Evolutionary conservation across 1,284 basidiomycete species (phyloP).

Genomic region (Neolentinus lepideus): DNA sequence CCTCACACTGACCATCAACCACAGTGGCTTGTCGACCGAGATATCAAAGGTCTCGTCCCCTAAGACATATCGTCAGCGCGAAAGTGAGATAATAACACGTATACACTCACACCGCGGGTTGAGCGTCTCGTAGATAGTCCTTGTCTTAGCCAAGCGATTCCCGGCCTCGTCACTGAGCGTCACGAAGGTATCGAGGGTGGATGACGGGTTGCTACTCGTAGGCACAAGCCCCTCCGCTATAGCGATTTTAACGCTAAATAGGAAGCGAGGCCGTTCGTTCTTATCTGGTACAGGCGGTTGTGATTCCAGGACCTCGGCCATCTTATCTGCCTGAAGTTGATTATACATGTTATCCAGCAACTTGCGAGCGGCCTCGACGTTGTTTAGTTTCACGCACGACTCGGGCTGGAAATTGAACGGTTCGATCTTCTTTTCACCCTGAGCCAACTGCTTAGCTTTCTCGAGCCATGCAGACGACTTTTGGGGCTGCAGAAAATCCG

Average conservation of each 20-base stretch:
- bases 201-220: conserved; percentile 62
- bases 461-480: conserved; percentile 94
- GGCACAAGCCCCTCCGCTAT: conserved; percentile 81
- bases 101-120: conserved; percentile 76
- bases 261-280: conserved; percentile 56
- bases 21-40: conserved; percentile 82
- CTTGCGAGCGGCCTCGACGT: conserved; percentile 88
- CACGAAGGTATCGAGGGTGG: conserved; percentile 85
- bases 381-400: conserved; percentile 97
- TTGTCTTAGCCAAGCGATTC: conserved; percentile 86
- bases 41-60: conserved; percentile 98
- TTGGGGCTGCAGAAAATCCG: conserved; percentile 68
- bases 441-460: conserved; percentile 78
- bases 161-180: conserved; percentile 93
- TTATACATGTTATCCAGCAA: conserved; percentile 92
- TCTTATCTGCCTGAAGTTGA: conserved; percentile 86
- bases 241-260: conserved; percentile 93
- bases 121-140: conserved; percentile 90
- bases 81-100: background rate
- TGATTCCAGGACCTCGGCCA: conserved; percentile 59
- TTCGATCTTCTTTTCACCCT: conserved; percentile 86
- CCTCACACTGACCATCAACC: conserved; percentile 94
- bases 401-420: conserved; percentile 92
- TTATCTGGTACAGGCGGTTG: conserved; percentile 68
- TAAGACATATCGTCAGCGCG: conserved; percentile 20